Percentiles rank a stretch among this genome's conserved stretches.
Evolutionary conservation across 768 basidiomycete genomes (phyloP).

Genomic region (Panus rudis): DNA sequence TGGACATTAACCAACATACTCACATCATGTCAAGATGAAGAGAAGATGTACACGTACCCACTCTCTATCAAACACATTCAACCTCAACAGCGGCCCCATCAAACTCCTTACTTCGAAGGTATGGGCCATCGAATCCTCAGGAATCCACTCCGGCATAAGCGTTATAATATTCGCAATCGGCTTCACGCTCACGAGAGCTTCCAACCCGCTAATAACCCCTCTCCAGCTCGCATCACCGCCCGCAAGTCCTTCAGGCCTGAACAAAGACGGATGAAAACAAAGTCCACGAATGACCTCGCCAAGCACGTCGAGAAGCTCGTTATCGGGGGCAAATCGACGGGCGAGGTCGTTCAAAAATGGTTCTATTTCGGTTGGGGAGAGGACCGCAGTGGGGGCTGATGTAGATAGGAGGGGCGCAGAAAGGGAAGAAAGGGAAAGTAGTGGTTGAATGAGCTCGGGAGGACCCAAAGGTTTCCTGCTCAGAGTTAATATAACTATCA

Average conservation of each 20-base stretch:
- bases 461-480: slow-evolving; percentile 65
- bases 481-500: background rate
- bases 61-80: slow-evolving; percentile 84
- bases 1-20: slow-evolving; percentile 2
- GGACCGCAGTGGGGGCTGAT: slow-evolving; percentile 38
- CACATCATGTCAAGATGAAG: background rate
- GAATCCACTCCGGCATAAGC: slow-evolving; percentile 68
- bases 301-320: slow-evolving; percentile 74
- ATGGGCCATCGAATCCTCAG: slow-evolving; percentile 44
- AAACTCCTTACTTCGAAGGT: slow-evolving; percentile 62
- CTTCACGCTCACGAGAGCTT: slow-evolving; percentile 75
- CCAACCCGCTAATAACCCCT: slow-evolving; percentile 74
- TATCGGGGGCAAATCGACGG: slow-evolving; percentile 70
- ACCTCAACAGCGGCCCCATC: slow-evolving; percentile 76
- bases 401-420: slow-evolving; percentile 56
- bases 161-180: slow-evolving; percentile 78
- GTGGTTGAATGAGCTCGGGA: slow-evolving; percentile 72
- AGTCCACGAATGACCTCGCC: slow-evolving; percentile 60
- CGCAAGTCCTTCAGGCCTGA: slow-evolving; percentile 59
- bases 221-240: slow-evolving; percentile 81
- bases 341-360: slow-evolving; percentile 81
- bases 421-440: slow-evolving; percentile 67
- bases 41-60: slow-evolving; percentile 49
- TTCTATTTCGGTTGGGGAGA: slow-evolving; percentile 64
- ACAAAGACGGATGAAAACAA: slow-evolving; percentile 58